Conservation (phyloP, 768 basidiomycete genomes). For the Lactifluus pinguis region DNA sequence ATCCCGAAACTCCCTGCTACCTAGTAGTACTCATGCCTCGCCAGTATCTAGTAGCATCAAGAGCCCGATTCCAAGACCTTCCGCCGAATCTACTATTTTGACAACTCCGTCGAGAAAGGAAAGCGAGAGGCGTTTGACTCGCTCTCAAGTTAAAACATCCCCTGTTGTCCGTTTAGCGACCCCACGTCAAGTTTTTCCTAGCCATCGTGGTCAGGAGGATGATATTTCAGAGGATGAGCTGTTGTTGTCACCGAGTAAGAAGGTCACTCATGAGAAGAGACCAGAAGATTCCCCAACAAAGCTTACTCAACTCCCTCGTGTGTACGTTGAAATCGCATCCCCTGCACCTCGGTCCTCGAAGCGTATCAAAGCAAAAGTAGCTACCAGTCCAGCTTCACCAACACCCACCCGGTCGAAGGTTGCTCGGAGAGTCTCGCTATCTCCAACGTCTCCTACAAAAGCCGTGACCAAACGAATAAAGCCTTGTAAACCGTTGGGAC, state of each 20-base stretch:
- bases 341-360: slow-evolving; percentile 6
- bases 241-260: slow-evolving; percentile 1
- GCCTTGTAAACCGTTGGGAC: not conserved
- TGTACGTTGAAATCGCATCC: slow-evolving; percentile 6
- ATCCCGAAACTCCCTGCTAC: not conserved
- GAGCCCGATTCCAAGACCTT: not conserved
- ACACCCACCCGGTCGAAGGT: slow-evolving; percentile 7
- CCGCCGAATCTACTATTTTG: not conserved
- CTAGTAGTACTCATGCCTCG: not conserved
- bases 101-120: slow-evolving; percentile 1
- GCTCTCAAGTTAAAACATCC: slow-evolving; percentile 1
- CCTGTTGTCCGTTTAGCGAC: not conserved
- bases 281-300: not conserved
- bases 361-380: not conserved
- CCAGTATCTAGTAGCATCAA: not conserved
- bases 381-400: not conserved
- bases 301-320: slow-evolving; percentile 9
- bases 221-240: slow-evolving; percentile 17
- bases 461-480: not conserved
- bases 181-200: not conserved
- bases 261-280: not conserved
- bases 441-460: not conserved
- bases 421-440: not conserved
- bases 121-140: not conserved
- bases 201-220: not conserved